These are phyloP conservation scores for Hebeloma cylindrosporum DNA, from an alignment of 768 basidiomycete genomes.

Conservation along the genomic window DNA sequence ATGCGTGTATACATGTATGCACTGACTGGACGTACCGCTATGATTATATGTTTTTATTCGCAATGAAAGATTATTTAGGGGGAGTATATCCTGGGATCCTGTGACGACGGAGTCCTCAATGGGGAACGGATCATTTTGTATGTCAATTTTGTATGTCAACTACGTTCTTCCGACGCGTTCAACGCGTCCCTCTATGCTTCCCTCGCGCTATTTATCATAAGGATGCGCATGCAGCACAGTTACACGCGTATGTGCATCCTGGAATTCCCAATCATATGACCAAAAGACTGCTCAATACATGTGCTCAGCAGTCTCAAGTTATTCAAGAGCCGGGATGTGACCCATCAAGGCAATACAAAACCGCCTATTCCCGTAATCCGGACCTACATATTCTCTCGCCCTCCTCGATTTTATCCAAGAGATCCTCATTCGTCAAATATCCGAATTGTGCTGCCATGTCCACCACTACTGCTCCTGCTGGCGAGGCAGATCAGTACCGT, in stretches of 20 bases:
- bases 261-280: conserved; percentile 9
- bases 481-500: conserved; percentile 49
- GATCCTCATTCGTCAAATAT: conserved; percentile 10
- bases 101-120: no score
- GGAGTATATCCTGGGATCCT: no score
- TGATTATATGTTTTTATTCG: no score
- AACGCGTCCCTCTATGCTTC: conserved; percentile 12
- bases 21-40: no score
- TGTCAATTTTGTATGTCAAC: neutral
- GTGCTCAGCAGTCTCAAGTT: conserved; percentile 19
- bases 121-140: no score
- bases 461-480: conserved; percentile 18
- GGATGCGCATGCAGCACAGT: conserved; percentile 1
- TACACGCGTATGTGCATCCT: conserved; percentile 16
- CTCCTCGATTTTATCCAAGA: conserved; percentile 18
- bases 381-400: conserved; percentile 13
- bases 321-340: conserved; percentile 18
- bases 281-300: conserved; percentile 19
- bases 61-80: no score
- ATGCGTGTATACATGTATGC: no score
- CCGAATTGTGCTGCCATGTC: conserved; percentile 26
- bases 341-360: conserved; percentile 22
- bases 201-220: conserved; percentile 1
- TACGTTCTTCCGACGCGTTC: conserved; percentile 17
- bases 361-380: conserved; percentile 21